phyloP scores from a whole-genome alignment of 1,139 yeast species.

The Nakaseomyces nivariensis region DNA sequence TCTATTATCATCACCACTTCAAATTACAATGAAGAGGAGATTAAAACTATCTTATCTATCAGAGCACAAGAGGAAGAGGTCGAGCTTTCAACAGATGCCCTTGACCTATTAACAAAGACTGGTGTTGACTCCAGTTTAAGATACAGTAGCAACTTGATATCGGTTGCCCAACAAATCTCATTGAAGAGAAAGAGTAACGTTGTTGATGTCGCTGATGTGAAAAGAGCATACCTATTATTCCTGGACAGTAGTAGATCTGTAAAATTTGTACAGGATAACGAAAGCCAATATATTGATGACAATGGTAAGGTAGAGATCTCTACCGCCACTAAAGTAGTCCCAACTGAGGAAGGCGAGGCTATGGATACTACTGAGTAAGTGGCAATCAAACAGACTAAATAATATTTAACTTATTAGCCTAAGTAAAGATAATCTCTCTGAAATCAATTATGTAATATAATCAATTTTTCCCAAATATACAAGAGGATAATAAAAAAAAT shows the following conservation, averaged over 20 bases:
- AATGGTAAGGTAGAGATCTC: constrained; percentile 54
- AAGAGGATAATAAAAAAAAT: background rate
- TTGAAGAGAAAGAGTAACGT: constrained; percentile 60
- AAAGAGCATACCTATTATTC: constrained; percentile 79
- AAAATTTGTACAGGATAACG: constrained; percentile 59
- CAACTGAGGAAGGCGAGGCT: constrained; percentile 15
- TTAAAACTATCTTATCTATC: constrained; percentile 73
- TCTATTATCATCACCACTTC: constrained; percentile 85
- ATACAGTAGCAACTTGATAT: constrained; percentile 82
- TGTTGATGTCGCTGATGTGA: constrained; percentile 77
- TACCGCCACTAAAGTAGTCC: constrained; percentile 10
- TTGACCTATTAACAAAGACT: constrained; percentile 82
- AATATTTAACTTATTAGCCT: no score
- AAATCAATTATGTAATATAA: background rate
- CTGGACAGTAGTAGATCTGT: constrained; percentile 85
- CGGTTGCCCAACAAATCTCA: constrained; percentile 81
- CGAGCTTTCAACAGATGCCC: constrained; percentile 71
- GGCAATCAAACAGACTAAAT: no score
- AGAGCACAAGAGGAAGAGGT: constrained; percentile 97
- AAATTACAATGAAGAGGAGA: constrained; percentile 69
- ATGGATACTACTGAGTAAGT: constrained; percentile 17
- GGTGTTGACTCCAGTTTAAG: constrained; percentile 89
- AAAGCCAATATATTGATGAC: constrained; percentile 63
- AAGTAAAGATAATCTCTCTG: background rate
- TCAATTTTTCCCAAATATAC: background rate